Conservation (phyloP, 257 asterid genomes). For the Nicotiana benthamiana region DNA sequence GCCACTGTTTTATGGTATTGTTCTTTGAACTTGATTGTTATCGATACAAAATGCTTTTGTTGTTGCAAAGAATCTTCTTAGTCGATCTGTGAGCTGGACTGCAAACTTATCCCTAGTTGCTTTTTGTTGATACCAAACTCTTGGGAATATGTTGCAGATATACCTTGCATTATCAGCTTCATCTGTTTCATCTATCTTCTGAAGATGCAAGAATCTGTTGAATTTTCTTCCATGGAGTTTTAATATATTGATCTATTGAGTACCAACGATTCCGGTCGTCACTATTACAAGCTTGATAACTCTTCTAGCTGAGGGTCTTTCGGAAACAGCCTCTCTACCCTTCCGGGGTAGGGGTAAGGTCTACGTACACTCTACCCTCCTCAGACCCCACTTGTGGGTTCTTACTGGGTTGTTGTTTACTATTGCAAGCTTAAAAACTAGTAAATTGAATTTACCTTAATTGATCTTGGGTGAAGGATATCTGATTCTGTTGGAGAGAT, state of each 20-base stretch:
- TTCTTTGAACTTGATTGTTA: neutral
- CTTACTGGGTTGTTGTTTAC: no score
- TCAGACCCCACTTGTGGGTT: no score
- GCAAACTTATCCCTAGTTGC: neutral
- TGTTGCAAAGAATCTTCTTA: neutral
- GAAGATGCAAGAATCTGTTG: neutral
- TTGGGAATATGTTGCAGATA: neutral
- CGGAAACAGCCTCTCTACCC: no score
- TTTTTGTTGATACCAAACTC: neutral
- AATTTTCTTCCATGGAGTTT: neutral
- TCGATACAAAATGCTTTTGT: neutral
- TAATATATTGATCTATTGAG: neutral
- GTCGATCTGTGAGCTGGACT: neutral
- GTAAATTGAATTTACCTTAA: neutral
- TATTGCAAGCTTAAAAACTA: neutral
- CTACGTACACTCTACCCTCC: no score
- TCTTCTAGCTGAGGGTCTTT: no score
- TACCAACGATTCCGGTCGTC: neutral
- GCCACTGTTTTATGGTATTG: neutral
- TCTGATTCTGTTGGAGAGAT: conserved; percentile 36
- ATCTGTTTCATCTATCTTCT: neutral
- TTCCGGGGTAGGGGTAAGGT: no score
- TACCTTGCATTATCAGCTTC: neutral
- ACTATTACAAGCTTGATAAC: neutral
- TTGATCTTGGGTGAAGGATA: conserved; percentile 38